These are phyloP conservation scores for Nigrospora osmanthi DNA, from an alignment of 2,329 filamentous ascomycete genomes.

Conservation along the genomic window DNA sequence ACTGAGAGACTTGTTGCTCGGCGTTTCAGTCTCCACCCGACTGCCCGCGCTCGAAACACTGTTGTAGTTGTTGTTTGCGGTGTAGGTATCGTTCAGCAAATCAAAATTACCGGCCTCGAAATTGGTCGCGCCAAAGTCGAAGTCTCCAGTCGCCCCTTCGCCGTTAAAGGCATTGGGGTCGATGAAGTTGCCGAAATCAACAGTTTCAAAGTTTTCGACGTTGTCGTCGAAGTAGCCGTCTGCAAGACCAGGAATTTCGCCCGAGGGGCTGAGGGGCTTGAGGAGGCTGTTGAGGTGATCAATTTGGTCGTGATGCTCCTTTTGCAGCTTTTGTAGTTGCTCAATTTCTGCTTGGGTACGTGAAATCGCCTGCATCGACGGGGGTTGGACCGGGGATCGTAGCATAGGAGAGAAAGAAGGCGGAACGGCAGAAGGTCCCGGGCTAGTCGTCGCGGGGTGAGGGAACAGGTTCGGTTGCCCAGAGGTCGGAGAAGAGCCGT, in stretches of 20 bases:
- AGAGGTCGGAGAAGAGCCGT: not conserved
- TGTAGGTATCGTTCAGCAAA: conserved; percentile 13
- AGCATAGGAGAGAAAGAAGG: conserved; percentile 42
- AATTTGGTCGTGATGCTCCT: conserved; percentile 70
- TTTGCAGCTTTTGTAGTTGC: conserved; percentile 68
- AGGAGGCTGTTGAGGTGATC: conserved; percentile 67
- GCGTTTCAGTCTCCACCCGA: conserved; percentile 19
- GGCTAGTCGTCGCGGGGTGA: conserved; percentile 10
- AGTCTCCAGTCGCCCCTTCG: conserved; percentile 21
- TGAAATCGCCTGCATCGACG: conserved; percentile 52
- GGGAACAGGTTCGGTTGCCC: conserved; percentile 8
- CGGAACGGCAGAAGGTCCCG: conserved; percentile 15
- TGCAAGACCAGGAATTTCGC: conserved; percentile 64
- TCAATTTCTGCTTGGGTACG: conserved; percentile 71
- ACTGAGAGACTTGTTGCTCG: conserved; percentile 32
- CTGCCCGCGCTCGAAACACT: conserved; percentile 8
- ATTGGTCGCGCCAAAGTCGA: conserved; percentile 31
- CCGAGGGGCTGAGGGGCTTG: conserved; percentile 72
- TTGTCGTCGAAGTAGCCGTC: conserved; percentile 37
- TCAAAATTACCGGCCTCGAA: conserved; percentile 14
- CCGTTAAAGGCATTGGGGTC: conserved; percentile 25
- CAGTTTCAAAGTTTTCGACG: conserved; percentile 7
- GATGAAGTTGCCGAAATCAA: conserved; percentile 43
- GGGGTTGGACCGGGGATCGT: conserved; percentile 34
- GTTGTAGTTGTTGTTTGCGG: not conserved